Base-by-base conservation (phyloP, 441 rosid species). In the Cnidoscolus chayamansa region DNA sequence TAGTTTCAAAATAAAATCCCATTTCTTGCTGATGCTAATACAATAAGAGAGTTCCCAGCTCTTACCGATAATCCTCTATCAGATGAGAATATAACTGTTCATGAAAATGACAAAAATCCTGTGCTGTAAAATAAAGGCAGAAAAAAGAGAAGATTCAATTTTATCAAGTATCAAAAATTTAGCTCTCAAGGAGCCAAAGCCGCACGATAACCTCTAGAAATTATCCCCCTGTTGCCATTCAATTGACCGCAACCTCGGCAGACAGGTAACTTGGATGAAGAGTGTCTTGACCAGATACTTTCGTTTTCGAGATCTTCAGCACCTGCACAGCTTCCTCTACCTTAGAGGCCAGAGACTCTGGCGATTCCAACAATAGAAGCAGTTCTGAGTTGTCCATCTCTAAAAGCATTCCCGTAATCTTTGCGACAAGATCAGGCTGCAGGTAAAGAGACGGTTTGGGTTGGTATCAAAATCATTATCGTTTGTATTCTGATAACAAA, bases 371-470 rank as follows among this genome's bases (percentile, higher is more conserved):
- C 68, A 92, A 83, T 72, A 88, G 92, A 40, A 92, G 81, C 49
- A 92, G 82, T 81, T 92, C 97, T 0, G 91, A 76, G 35, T 90
- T 90, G 78, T 90, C 96, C 97, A 92, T 92, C 86, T 92, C 97
- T 72, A 92, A 81, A 81, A 92, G 77, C 94, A 92, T 92, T 17
- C 97, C 96, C 0, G 97, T 92, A n/a, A 92, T 89, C 83, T 92
- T 92, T 0, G 86, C 80, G 0, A 49, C 85, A 49, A 84, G 82
- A 13, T 76, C 84, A 48, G 89, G 89, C 82, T 87, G 90, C 83
- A 72, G 1, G 30, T 10, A 20, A 69, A 30, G n/a, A 25, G 25
- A 25, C 25, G 25, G 25, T 73, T 58, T 30, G 30, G 25, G 8
- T 20, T 63, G 60, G 11, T 25, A 57, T 20, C 11, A 13, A 57